Percentiles rank a stretch among this genome's conserved stretches.
Evolutionary conservation across 306 rosid species (phyloP).

Genomic region (Lathyrus tuberosus): DNA sequence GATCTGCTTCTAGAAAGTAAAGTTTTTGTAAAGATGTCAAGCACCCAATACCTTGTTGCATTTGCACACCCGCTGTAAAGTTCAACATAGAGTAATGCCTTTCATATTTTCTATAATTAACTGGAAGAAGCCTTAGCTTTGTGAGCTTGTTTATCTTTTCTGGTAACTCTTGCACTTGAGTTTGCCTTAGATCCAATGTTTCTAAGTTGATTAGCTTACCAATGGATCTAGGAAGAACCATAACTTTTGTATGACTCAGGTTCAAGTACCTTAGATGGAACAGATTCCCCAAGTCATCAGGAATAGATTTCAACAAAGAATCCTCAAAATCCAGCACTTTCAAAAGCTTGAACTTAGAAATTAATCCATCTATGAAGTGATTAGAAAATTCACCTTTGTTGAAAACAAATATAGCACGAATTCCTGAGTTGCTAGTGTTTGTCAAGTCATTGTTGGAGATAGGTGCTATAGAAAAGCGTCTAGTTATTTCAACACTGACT

Average conservation of each 20-base stretch:
- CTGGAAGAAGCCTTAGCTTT: no score
- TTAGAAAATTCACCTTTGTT: no score
- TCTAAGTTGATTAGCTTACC: conserved; percentile 21
- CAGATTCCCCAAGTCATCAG: neutral
- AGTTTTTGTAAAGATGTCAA: no score
- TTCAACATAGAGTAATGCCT: no score
- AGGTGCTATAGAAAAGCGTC: conserved; percentile 15
- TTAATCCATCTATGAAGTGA: no score
- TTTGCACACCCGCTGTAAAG: no score
- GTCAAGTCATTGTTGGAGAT: neutral
- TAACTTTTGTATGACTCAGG: neutral
- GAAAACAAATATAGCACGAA: conserved; percentile 2
- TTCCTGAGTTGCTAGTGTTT: neutral
- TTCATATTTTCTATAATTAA: no score
- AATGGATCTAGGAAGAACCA: neutral
- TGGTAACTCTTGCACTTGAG: conserved; percentile 8
- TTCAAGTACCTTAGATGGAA: neutral
- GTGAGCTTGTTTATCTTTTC: conserved; percentile 21
- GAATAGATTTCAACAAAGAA: no score
- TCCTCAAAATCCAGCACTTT: no score
- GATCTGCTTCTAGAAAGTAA: no score
- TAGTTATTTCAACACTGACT: neutral
- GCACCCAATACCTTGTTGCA: no score
- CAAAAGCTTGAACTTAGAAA: no score
- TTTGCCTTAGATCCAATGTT: conserved; percentile 12